Conservation (phyloP, 306 rosid species). For the Acmispon strigosus region DNA sequence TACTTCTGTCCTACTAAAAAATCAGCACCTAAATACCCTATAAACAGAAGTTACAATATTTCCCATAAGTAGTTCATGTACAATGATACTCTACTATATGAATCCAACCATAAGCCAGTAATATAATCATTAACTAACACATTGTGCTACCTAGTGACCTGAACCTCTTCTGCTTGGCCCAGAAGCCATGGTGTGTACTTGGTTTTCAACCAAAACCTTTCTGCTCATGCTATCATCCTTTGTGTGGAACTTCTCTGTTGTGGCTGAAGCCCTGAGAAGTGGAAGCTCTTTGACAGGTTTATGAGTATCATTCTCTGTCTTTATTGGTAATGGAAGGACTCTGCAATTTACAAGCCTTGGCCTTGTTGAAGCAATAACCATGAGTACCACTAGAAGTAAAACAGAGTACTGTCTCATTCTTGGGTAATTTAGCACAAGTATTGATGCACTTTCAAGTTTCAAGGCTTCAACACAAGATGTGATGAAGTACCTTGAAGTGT, state of each 20-base stretch:
- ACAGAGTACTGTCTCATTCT: slow-evolving; percentile 34
- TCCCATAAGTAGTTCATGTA: slow-evolving; percentile 20
- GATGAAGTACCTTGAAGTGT: slow-evolving; percentile 24
- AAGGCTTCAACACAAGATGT: background rate
- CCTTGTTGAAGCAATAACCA: slow-evolving; percentile 27
- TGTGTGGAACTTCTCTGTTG: background rate
- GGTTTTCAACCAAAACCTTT: slow-evolving; percentile 23
- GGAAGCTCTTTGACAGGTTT: background rate
- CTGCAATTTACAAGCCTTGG: slow-evolving; percentile 30
- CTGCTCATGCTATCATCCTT: background rate
- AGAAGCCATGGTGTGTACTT: slow-evolving; percentile 45
- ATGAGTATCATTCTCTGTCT: background rate
- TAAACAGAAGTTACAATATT: slow-evolving; percentile 15
- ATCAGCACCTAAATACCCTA: slow-evolving; percentile 23
- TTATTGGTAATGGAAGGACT: slow-evolving; percentile 25
- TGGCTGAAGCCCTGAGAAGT: background rate
- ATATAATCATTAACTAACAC: background rate
- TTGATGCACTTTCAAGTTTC: slow-evolving; percentile 3
- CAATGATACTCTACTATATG: slow-evolving; percentile 14
- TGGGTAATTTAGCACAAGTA: background rate
- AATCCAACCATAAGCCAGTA: background rate
- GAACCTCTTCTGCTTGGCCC: slow-evolving; percentile 89
- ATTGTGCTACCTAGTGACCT: slow-evolving; percentile 60
- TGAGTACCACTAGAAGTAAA: slow-evolving; percentile 23
- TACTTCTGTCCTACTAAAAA: slow-evolving; percentile 8